phyloP scores from a whole-genome alignment of 2,329 filamentous ascomycete species.

The Clarireedia hainanense region DNA sequence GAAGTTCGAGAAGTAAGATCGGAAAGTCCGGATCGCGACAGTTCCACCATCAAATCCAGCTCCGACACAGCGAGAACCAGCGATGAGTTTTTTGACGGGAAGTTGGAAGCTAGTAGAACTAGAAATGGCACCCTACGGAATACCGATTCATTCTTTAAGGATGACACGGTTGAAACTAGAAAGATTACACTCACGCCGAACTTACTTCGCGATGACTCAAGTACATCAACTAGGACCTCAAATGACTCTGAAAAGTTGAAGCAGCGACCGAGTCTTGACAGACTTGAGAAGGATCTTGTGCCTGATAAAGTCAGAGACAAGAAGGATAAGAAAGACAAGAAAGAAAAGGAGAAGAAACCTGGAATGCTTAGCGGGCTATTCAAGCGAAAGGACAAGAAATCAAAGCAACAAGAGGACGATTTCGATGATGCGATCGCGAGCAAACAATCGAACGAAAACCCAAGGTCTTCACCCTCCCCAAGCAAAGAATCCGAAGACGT shows the following conservation, averaged over 20 bases:
- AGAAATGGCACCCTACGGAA: constrained; percentile 83
- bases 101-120: constrained; percentile 52
- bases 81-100: constrained; percentile 59
- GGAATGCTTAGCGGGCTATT: constrained; percentile 59
- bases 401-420: constrained; percentile 47
- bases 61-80: constrained; percentile 43
- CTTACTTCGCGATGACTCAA: constrained; percentile 72
- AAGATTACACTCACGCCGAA: constrained; percentile 97
- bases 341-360: constrained; percentile 42
- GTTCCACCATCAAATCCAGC: constrained; percentile 20
- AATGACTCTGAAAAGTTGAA: constrained; percentile 42
- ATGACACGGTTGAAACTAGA: constrained; percentile 89
- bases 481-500: constrained; percentile 29
- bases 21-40: constrained; percentile 18
- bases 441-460: constrained; percentile 37
- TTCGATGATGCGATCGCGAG: constrained; percentile 28
- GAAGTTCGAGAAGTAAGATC: constrained; percentile 28
- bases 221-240: constrained; percentile 32
- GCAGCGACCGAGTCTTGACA: constrained; percentile 64
- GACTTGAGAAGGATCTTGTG: constrained; percentile 59
- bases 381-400: constrained; percentile 39
- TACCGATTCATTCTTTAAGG: constrained; percentile 95
- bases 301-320: constrained; percentile 63
- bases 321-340: constrained; percentile 53
- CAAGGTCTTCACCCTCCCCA: constrained; percentile 24